Percentiles rank a stretch among this genome's conserved stretches.
Evolutionary conservation across 1,139 yeast genomes (phyloP).

Genomic region (Komagataea norvegica): DNA sequence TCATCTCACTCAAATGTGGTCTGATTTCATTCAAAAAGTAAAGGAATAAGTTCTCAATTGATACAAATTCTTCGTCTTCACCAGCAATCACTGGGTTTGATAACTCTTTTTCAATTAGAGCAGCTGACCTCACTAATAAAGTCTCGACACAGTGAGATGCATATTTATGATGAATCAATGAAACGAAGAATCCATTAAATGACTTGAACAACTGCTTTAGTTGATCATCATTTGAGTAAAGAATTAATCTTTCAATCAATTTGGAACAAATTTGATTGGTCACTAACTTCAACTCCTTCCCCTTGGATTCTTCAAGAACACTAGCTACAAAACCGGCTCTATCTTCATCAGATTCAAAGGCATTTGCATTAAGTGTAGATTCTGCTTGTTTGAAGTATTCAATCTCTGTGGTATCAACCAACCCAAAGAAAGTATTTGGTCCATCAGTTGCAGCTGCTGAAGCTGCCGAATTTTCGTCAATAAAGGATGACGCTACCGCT

Average conservation of each 20-base stretch:
- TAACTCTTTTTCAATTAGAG: slow-evolving; percentile 69
- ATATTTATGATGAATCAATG: slow-evolving; percentile 82
- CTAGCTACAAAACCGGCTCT: slow-evolving; percentile 66
- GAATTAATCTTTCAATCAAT: slow-evolving; percentile 79
- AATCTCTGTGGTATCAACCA: slow-evolving; percentile 75
- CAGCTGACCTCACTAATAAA: slow-evolving; percentile 68
- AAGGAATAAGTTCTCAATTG: slow-evolving; percentile 62
- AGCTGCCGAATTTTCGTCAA: slow-evolving; percentile 3
- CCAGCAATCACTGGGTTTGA: slow-evolving; percentile 33
- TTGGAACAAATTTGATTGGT: slow-evolving; percentile 95
- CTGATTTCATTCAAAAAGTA: slow-evolving; percentile 63
- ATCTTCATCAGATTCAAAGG: slow-evolving; percentile 74
- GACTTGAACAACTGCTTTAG: slow-evolving; percentile 59
- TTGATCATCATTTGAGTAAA: slow-evolving; percentile 61
- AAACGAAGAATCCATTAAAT: slow-evolving; percentile 65
- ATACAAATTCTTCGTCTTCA: slow-evolving; percentile 37
- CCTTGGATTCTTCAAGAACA: slow-evolving; percentile 80
- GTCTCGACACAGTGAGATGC: slow-evolving; percentile 95
- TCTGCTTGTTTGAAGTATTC: slow-evolving; percentile 94
- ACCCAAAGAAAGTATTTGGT: slow-evolving; percentile 67
- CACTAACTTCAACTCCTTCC: slow-evolving; percentile 87
- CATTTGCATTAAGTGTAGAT: slow-evolving; percentile 73
- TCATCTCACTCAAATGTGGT: slow-evolving; percentile 55
- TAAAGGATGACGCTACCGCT: too few relatives aligned
- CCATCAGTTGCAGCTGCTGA: slow-evolving; percentile 11